Evolutionary conservation across 495 filamentous ascomycete genomes (phyloP), one percentile per base, ranked within the genome.

Genomic region (Aeminium ludgeri): DNA sequence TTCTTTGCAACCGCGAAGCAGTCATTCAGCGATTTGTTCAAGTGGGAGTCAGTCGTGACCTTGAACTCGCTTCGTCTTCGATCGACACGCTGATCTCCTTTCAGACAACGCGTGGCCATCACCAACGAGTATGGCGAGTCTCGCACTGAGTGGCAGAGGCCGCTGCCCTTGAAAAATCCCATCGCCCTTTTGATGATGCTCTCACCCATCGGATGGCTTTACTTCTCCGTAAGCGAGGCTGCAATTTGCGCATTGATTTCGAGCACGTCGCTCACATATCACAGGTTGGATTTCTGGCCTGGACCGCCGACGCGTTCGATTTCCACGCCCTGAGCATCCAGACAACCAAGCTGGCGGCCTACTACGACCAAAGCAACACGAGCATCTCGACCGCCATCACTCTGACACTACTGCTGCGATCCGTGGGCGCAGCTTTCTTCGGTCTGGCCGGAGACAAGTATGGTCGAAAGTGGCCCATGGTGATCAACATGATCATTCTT

Each of bases 261-360:
- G 23, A 8, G 4, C 8, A 8, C 3, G 8, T 25, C 23, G 8
- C 23, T 25, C 23, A 25, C 23, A 8, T 25, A 4, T 25, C 23
- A 25, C 31, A 75, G 13, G 72, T 33, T 32, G 76, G 74, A 16
- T 65, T 80, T 50, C 41, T 56, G 10, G 70, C 77, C 3, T 82
- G 76, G 76, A 74, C 67, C 12, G 72, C 74, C 11, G 78, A 82
- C 55, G 76, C 75, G 4, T 81, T 79, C 56, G 81, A 86, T 57
- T 85, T 85, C 57, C 75, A 83, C 53, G 74, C 80, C 2, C 62
- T 86, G 4, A 74, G 77, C 3, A 78, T 84, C 41, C 78, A 80
- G 43, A 72, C 74, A 12, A 65, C 69, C 36, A 78, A 80, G 55
- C 63, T 85, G 27, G 67, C 80, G 0, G 59, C 68, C 3, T 82